These are phyloP conservation scores for Metrosideros polymorpha DNA, from an alignment of 441 rosid genomes.

Conservation along the genomic window DNA sequence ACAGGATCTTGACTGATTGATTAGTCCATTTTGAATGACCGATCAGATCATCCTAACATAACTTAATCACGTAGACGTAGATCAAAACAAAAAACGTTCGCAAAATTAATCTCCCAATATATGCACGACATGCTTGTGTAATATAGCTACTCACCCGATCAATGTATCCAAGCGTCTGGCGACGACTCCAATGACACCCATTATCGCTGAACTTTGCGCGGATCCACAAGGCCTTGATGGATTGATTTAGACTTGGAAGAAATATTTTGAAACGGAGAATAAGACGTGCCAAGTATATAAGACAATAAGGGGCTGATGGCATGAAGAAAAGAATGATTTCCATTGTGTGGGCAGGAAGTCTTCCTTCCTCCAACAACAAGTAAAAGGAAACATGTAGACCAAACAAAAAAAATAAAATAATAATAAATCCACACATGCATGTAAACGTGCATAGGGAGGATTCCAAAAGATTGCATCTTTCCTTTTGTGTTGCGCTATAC, in stretches of 20 bases:
- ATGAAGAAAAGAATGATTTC: conserved; percentile 14
- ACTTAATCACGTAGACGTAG: background rate
- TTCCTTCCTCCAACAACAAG: conserved; percentile 15
- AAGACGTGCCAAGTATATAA: background rate
- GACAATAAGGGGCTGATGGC: background rate
- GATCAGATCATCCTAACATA: background rate
- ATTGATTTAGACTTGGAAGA: background rate
- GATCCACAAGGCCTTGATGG: background rate
- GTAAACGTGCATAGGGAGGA: background rate
- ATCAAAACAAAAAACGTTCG: background rate
- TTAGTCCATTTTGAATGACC: background rate
- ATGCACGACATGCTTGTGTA: background rate
- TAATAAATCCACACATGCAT: background rate
- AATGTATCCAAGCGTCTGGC: conserved; percentile 62
- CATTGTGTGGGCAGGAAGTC: background rate
- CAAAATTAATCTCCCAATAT: background rate
- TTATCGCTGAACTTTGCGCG: conserved; percentile 1
- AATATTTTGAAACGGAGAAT: background rate
- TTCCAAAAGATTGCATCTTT: background rate
- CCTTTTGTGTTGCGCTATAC: background rate
- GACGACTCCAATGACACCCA: conserved; percentile 51
- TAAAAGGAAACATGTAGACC: background rate
- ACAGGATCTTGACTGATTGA: background rate
- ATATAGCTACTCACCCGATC: conserved; percentile 36
- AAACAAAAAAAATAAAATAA: background rate